Percentiles rank a stretch among this genome's conserved stretches.
Conservation (phyloP, 495 filamentous ascomycete species). For the Bathelium albidoporum region DNA sequence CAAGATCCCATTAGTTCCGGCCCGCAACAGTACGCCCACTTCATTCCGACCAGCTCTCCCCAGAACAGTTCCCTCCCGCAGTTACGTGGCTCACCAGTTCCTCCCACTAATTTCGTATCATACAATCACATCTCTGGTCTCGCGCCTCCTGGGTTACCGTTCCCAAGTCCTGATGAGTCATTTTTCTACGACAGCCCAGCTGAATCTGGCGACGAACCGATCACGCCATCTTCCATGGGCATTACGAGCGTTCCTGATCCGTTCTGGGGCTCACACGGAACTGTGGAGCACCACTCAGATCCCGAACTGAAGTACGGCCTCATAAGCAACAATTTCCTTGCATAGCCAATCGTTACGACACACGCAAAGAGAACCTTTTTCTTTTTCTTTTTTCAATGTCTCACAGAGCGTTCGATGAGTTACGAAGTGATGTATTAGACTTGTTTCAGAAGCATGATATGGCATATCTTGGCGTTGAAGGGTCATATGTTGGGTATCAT, state of each 20-base stretch:
- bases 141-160: constrained; percentile 1
- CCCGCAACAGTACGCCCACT: neutral
- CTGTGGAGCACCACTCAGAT: neutral
- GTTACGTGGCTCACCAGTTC: neutral
- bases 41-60: neutral
- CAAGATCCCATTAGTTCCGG: neutral
- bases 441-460: neutral
- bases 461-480: neutral
- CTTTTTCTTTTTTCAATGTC: neutral
- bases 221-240: constrained; percentile 11
- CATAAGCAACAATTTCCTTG: neutral
- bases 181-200: constrained; percentile 13
- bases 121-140: neutral
- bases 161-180: constrained; percentile 4
- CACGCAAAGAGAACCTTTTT: neutral
- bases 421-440: neutral
- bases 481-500: too few species aligned
- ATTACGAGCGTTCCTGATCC: neutral
- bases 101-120: neutral
- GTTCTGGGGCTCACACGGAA: neutral
- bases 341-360: neutral
- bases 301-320: neutral
- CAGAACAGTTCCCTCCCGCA: neutral
- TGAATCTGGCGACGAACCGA: constrained; percentile 13
- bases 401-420: neutral